Evolutionary conservation across 345 rosid genomes (phyloP), one percentile per base, ranked within the genome.

Genomic region (Eutrema yunnanense): DNA sequence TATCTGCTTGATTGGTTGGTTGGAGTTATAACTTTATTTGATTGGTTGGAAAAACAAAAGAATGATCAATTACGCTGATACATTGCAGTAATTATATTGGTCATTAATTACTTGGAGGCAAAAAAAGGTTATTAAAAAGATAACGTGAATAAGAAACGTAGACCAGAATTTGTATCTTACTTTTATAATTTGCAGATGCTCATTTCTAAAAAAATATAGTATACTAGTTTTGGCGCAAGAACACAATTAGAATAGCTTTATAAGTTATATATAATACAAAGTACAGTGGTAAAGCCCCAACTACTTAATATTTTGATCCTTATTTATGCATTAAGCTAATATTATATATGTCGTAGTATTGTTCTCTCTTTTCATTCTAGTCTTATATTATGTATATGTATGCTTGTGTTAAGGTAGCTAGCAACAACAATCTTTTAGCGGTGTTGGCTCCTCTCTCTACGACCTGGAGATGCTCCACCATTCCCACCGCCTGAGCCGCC

Each of bases 401-500:
- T 75, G 48, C 26, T 43, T 68, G 37, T 68, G 69, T 68, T 67
- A 67, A 57, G 44, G 51, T 74, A 30, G 32, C 26, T 74, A 30
- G 32, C 26, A 33, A 46, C 6, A 52, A 51, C 57, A 27, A 42
- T 52, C 5, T 53, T 42, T 57, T 71, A 76, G 14, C 67, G 62
- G 53, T 57, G 71, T 29, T 76, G 75, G 72, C 72, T 76, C 40
- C 75, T 70, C 48, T 70, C 80, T 70, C 66, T 56, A 41, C 66
- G 80, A 33, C 75, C 55, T 33, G 72, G 76, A 22, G 76, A 63
- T 33, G 34, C 71, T 54, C 54, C 79, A 70, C 79, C 75, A 30
- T 9, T 48, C n/a, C 67, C 82, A 6, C 67, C 60, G 2, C 86
- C 82, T 1, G 81, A 62, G 11, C 86, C 86, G 6, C 73, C 82